Evolutionary conservation across 2,329 filamentous ascomycete species (phyloP).

Genomic region (Fusarium longipes): DNA sequence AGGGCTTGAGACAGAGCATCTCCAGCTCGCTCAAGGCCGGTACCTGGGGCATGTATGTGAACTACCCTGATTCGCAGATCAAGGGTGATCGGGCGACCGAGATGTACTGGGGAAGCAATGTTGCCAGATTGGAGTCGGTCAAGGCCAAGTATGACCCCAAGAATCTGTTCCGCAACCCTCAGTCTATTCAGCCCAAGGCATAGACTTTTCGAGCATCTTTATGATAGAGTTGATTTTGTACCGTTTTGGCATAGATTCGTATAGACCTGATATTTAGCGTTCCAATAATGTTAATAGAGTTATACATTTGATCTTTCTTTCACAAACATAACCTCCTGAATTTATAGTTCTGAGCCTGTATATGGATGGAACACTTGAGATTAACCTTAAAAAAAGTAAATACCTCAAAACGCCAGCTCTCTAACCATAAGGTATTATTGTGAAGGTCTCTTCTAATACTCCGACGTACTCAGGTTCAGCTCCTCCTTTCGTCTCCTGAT

Average conservation of each 20-base stretch:
- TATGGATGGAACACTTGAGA: no score
- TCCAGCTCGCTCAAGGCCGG: conserved; percentile 45
- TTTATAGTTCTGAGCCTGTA: no score
- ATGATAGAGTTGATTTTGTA: background rate
- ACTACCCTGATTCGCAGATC: conserved; percentile 55
- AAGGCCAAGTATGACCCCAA: conserved; percentile 53
- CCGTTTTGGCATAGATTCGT: background rate
- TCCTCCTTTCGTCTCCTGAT: no score
- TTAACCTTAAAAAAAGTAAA: no score
- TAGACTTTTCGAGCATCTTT: background rate
- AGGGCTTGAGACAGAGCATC: conserved; percentile 50
- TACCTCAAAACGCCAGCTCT: no score
- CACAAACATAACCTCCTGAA: no score
- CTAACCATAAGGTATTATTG: no score
- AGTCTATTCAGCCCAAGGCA: conserved; percentile 43
- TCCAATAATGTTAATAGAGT: no score
- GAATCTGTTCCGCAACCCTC: conserved; percentile 55
- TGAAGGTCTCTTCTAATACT: no score
- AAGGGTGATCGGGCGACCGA: conserved; percentile 49
- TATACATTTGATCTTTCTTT: no score
- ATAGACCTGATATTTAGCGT: background rate
- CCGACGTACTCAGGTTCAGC: no score
- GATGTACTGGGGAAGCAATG: conserved; percentile 54
- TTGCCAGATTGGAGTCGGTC: conserved; percentile 49
- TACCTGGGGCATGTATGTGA: conserved; percentile 56